Conservation (phyloP, 768 basidiomycete genomes). For the Xanthoconium purpureum region DNA sequence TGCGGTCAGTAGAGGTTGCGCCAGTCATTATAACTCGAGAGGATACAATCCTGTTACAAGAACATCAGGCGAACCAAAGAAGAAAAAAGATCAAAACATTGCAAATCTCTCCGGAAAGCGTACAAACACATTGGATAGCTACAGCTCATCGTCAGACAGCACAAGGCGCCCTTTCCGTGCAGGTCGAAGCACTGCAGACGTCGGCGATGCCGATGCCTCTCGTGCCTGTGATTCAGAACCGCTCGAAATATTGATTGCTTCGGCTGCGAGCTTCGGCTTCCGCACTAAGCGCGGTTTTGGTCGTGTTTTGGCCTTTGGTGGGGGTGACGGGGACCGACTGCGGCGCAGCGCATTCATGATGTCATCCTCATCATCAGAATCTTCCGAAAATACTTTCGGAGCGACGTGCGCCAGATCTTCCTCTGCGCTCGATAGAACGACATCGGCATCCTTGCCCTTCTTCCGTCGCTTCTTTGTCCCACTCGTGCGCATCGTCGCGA, state of each 20-base stretch:
- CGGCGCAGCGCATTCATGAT: conserved; percentile 19
- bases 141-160: conserved; percentile 39
- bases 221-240: conserved; percentile 15
- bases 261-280: conserved; percentile 22
- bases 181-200: conserved; percentile 11
- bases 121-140: conserved; percentile 15
- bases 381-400: conserved; percentile 15
- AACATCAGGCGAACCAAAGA: conserved; percentile 4
- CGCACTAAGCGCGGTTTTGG: conserved; percentile 44
- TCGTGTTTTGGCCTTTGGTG: conserved; percentile 20
- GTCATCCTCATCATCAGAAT: conserved; percentile 26
- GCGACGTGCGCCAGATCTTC: conserved; percentile 18
- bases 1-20: not conserved
- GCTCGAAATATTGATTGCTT: conserved; percentile 22
- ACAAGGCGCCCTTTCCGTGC: conserved; percentile 31
- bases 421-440: conserved; percentile 41
- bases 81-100: not conserved
- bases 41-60: conserved; percentile 3
- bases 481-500: conserved; percentile 41
- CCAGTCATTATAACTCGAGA: not conserved
- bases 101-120: conserved; percentile 5
- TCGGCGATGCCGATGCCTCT: not conserved
- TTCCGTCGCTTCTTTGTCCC: conserved; percentile 60
- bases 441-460: conserved; percentile 44
- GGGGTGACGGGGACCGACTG: conserved; percentile 25